phyloP scores from a whole-genome alignment of 2,329 filamentous ascomycete species.

The Aspergillus transmontanensis region DNA sequence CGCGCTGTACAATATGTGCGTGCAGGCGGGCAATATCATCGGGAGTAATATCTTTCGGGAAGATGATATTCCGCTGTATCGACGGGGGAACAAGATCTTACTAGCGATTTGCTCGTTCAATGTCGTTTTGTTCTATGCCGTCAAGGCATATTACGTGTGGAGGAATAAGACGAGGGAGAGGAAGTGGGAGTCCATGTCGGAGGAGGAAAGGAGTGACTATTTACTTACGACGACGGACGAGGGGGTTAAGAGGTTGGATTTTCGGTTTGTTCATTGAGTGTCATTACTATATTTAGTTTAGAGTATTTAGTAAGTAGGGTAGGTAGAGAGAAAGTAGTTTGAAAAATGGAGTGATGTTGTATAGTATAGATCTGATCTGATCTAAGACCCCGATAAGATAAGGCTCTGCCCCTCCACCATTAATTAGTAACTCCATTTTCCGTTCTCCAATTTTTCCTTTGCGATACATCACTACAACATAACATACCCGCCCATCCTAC shows the following conservation, averaged over 20 bases:
- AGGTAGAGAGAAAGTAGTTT: too few relatives aligned
- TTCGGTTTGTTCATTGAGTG: slow-evolving; percentile 20
- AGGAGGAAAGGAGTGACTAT: slow-evolving; percentile 40
- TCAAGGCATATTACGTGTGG: slow-evolving; percentile 32
- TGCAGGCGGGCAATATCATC: slow-evolving; percentile 35
- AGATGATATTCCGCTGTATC: slow-evolving; percentile 56
- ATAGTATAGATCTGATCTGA: neutral
- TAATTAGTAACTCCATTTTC: neutral
- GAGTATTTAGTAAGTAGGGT: too few relatives aligned
- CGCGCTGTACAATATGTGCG: slow-evolving; percentile 58
- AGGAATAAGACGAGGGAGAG: slow-evolving; percentile 43
- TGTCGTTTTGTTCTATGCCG: slow-evolving; percentile 49
- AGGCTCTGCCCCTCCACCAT: neutral
- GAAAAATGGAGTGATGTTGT: neutral
- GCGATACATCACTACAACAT: neutral
- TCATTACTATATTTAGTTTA: too few relatives aligned
- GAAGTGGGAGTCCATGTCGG: slow-evolving; percentile 31
- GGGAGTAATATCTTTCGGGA: slow-evolving; percentile 53
- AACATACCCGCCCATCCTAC: neutral
- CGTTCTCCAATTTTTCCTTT: neutral
- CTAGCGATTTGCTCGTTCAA: slow-evolving; percentile 52
- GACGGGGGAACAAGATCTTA: slow-evolving; percentile 55
- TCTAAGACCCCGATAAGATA: neutral
- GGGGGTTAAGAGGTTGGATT: slow-evolving; percentile 44
- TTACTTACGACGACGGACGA: slow-evolving; percentile 46